Base-by-base conservation (phyloP, 2,329 filamentous ascomycete species). In the Ophiostoma himal-ulmi region DNA sequence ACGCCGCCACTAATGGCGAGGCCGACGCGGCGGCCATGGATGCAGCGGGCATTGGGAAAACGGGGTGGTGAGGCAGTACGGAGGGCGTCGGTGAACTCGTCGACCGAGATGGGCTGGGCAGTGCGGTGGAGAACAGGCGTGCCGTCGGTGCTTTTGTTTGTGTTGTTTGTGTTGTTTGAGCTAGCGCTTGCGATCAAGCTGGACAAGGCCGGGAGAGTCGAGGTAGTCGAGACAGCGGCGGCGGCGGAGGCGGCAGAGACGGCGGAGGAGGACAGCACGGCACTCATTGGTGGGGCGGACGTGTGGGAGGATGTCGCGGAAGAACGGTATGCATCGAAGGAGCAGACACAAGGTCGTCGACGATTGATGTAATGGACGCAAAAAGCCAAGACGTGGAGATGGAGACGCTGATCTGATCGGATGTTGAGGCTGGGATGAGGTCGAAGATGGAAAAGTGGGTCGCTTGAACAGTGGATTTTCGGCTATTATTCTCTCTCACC, bases 1-100 rank as follows among this genome's bases (percentile, higher is more conserved):
- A 95, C 91, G 8, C 95, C 95, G 34, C 95, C 95, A 77, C 94
- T 97, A 72, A 98, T 83, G 20, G 94, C 95, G 71, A 98, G 82
- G 69, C 85, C 82, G 74, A 86, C 79, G 8, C 77, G 78, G 71
- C 82, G 80, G 37, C 77, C 76, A 60, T 74, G 73, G 14, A 77
- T 75, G 54, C 74, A 75, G 60, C 79, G 79, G 22, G 78, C 78
- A 34, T 77, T 75, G 2, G 83, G 82, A 75, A 84, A 86, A n/a
- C 84, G 82, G 13, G 83, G 83, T 37, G 77, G 78, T 74, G 84
- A 83, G 72, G 80, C 80, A 68, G 84, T 82, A 68, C 81, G 80
- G 71, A 89, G 73, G 22, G 83, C 85, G 73, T 87, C 80, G 74
- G 75, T 72, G 73, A 84, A 84, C 75, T 84, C 83, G 71, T 69